Evolutionary conservation across 1,284 basidiomycete genomes (phyloP), one percentile per base, ranked within the genome.

Genomic region (Trichosporon inkin): DNA sequence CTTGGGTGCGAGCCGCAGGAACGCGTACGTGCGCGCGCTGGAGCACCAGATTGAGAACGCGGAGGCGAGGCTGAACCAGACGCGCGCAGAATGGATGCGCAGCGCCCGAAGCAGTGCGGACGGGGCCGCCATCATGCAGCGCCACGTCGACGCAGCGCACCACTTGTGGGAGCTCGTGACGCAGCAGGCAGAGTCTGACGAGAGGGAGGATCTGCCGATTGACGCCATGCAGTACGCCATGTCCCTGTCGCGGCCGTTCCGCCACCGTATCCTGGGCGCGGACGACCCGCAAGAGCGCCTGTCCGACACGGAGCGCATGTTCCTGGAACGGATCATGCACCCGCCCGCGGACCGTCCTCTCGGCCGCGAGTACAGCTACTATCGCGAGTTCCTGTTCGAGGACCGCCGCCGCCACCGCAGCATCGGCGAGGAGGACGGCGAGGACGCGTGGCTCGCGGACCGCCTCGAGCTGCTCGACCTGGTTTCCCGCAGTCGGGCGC

Each of bases 121-220:
- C 28, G 44, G 44, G 24, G 40, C 55, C 2, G 57, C 36, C 10
- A 57, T 60, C 6, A 58, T 63, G 49, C 58, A 56, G 13, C 47
- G 57, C 10, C 58, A 63, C 38, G 57, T 63, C 16, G 62, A 61
- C 37, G 56, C 49, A 36, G 40, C 59, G 3, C 62, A 63, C 32
- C 47, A 55, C 2, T 56, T 63, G 34, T 63, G 62, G 62, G 35
- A 44, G 17, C 49, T 49, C 28, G 41, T 53, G 20, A 56, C 53
- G 39, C 51, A 54, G 19, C 60, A 54, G 34, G 39, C 49, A 4
- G 41, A 38, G 13, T 28, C 49, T 11, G 36, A 44, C 17, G 19
- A 11, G 35, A 39, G 10, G 22, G 47, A 47, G 44, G 24, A 41
- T 35, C 54, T 19, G 13, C 54, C 28, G n/a, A 34, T 32, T 22